Conservation (phyloP, 371 early-diverging fungal species). For the Saksenaea vasiformis region DNA sequence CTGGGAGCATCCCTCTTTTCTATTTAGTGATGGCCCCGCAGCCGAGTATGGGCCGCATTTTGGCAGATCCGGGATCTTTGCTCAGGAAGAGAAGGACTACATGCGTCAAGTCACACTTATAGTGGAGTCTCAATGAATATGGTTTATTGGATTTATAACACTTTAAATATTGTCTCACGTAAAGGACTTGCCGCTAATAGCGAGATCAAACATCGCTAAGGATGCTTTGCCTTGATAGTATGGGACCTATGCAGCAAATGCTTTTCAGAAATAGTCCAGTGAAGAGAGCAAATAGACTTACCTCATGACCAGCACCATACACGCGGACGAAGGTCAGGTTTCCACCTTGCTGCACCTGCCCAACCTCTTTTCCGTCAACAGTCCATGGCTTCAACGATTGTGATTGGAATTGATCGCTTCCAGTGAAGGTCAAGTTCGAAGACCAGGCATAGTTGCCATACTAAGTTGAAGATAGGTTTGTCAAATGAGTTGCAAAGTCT, state of each 20-base stretch:
- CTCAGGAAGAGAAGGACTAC: too few species aligned
- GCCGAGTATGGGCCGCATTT: too few species aligned
- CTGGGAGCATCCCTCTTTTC: too few species aligned
- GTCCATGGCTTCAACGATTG: slow-evolving; percentile 19
- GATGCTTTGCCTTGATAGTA: slow-evolving; percentile 60
- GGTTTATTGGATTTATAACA: neutral
- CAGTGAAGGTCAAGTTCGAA: slow-evolving; percentile 73
- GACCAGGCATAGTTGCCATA: slow-evolving; percentile 89
- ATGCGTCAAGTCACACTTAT: too few species aligned
- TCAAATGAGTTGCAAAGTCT: neutral
- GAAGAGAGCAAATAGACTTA: slow-evolving; percentile 1
- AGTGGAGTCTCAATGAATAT: too few species aligned
- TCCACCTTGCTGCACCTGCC: slow-evolving; percentile 66
- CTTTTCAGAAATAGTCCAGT: neutral
- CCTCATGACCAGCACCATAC: slow-evolving; percentile 90
- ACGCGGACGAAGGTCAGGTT: slow-evolving; percentile 78
- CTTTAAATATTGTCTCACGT: neutral
- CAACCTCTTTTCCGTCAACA: slow-evolving; percentile 46
- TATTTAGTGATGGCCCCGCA: too few species aligned
- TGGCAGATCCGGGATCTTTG: too few species aligned
- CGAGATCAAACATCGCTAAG: slow-evolving; percentile 45
- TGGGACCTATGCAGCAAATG: slow-evolving; percentile 39
- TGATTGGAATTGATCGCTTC: slow-evolving; percentile 57
- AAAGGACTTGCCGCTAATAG: neutral
- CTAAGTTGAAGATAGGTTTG: slow-evolving; percentile 19